These are phyloP conservation scores for Clarireedia paspali DNA, from an alignment of 2,329 filamentous ascomycete species.

Conservation along the genomic window DNA sequence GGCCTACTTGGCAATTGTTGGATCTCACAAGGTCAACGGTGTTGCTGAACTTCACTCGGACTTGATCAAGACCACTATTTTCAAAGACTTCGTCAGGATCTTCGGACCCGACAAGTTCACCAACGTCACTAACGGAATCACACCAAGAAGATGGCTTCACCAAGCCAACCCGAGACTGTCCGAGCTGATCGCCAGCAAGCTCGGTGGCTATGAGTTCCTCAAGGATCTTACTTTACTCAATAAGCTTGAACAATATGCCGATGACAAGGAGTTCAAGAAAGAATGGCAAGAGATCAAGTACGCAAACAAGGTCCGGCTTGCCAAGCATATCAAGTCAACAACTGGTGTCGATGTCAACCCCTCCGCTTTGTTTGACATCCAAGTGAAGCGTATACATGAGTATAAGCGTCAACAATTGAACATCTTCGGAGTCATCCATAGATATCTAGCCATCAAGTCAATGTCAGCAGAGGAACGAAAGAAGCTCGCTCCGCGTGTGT, in stretches of 20 bases:
- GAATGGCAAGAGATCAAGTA: constrained; percentile 97
- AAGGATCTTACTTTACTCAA: constrained; percentile 84
- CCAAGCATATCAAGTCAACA: constrained; percentile 80
- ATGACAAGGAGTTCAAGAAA: constrained; percentile 85
- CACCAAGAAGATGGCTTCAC: constrained; percentile 90
- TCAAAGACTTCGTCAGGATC: constrained; percentile 95
- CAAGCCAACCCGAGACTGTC: constrained; percentile 93
- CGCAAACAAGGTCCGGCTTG: constrained; percentile 87
- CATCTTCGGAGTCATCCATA: constrained; percentile 95
- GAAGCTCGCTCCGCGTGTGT: constrained; percentile 80
- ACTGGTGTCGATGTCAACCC: constrained; percentile 81
- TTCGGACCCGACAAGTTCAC: constrained; percentile 97
- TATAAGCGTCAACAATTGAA: constrained; percentile 99
- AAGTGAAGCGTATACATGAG: constrained; percentile 98
- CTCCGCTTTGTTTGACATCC: constrained; percentile 83
- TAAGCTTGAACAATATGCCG: constrained; percentile 73
- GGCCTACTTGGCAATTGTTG: constrained; percentile 90
- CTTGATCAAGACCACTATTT: constrained; percentile 97
- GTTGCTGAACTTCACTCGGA: constrained; percentile 97
- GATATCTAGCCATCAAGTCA: constrained; percentile 82
- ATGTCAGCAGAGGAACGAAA: constrained; percentile 78
- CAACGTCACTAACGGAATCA: constrained; percentile 98
- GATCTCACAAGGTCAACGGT: constrained; percentile 98
- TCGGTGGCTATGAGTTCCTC: constrained; percentile 75
- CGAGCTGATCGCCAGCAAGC: constrained; percentile 84